Percentiles rank a stretch among this genome's conserved stretches.
Conservation (phyloP, 2,329 filamentous ascomycete species). For the Dichotomopilus funicola region DNA sequence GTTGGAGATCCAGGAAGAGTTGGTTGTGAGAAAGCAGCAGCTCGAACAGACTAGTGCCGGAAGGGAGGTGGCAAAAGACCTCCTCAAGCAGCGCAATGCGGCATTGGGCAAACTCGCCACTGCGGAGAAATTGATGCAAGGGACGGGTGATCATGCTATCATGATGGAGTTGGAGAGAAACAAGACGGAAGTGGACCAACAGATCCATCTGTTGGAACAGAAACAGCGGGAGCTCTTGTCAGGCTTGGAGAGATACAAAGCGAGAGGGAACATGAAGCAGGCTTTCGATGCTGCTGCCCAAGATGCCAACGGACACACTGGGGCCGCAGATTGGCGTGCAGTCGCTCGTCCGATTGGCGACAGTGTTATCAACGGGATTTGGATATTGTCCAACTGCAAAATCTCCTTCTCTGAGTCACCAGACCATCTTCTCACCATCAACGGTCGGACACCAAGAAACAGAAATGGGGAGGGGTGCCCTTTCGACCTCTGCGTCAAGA, state of each 20-base stretch:
- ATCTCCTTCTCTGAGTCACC: neutral
- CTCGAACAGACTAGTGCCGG: neutral
- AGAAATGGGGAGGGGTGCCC: neutral
- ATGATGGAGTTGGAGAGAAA: neutral
- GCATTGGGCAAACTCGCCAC: neutral
- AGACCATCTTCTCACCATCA: neutral
- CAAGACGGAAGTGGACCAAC: neutral
- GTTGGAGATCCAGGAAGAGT: neutral
- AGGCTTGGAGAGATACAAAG: neutral
- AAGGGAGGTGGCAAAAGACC: neutral
- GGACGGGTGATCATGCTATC: neutral
- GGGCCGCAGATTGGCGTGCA: neutral
- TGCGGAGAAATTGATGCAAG: neutral
- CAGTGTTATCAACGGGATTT: neutral
- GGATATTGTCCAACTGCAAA: neutral
- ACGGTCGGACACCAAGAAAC: neutral
- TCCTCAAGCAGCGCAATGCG: neutral
- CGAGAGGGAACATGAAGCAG: neutral
- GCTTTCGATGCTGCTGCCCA: neutral
- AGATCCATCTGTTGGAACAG: neutral
- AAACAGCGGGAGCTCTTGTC: neutral
- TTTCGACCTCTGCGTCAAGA: neutral
- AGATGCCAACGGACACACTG: neutral
- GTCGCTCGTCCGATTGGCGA: neutral
- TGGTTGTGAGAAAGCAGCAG: neutral